A percentile compares a stretch with the other conserved stretches of the same genome.
These are phyloP conservation scores for Funneliformis mosseae DNA, from an alignment of 192 early-diverging fungal genomes.

Conservation along the genomic window DNA sequence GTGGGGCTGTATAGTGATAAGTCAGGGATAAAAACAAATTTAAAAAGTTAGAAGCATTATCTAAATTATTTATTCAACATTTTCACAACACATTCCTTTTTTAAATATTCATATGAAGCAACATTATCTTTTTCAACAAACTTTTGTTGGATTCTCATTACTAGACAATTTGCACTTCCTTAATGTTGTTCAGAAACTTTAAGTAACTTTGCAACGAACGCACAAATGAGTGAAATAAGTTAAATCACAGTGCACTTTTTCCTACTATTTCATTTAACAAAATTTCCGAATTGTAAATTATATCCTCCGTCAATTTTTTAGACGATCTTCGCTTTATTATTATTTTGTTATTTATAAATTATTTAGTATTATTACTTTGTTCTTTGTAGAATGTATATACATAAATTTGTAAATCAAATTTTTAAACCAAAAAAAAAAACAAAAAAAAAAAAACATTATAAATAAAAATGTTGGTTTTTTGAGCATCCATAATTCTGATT, in stretches of 20 bases:
- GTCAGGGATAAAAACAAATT: not conserved
- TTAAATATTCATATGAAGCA: not conserved
- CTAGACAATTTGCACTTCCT: no score
- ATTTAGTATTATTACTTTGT: not conserved
- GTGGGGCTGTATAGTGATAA: slow-evolving; percentile 16
- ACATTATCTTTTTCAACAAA: not conserved
- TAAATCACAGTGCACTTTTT: not conserved
- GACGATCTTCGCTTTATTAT: not conserved
- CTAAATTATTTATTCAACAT: not conserved
- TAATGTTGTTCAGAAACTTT: no score
- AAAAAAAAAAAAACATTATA: no score
- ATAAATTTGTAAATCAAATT: not conserved
- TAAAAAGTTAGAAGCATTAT: not conserved
- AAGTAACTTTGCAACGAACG: no score
- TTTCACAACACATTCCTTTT: not conserved
- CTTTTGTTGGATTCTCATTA: not conserved
- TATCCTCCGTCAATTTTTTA: not conserved
- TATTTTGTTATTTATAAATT: slow-evolving; percentile 1
- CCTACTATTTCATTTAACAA: not conserved
- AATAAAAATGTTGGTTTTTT: no score
- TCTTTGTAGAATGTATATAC: slow-evolving; percentile 11
- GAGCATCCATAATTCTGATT: no score
- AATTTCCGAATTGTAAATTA: slow-evolving; percentile 25
- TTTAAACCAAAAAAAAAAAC: no score
- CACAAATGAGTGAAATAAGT: no score